Base-by-base conservation (phyloP, 768 basidiomycete species). In the Suillus placidus region DNA sequence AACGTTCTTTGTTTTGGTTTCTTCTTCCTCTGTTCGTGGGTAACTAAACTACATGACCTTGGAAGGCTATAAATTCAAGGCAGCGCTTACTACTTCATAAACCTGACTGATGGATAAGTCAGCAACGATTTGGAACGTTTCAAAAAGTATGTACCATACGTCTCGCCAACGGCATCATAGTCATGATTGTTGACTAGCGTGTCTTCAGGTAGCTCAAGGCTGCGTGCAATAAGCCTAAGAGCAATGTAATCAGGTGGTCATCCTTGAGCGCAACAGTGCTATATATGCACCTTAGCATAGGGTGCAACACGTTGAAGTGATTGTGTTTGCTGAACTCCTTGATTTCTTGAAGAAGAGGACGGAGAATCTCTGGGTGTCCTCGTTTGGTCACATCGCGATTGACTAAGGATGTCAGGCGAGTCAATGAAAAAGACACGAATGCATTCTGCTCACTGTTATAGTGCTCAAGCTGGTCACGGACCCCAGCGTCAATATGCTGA, bases 401-500 rank as follows among this genome's bases (percentile, higher is more conserved):
- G 63, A 88, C 88, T 88, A 54, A 18, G 32, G 9, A 38, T 9
- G 43, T 4, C 58, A 13, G 62, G 26, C 26, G 61, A 35, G 26
- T 61, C 18, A 20, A 4, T 35, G 14, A 32, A 65, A 13, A 58
- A 43, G 23, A 52, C 20, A 13, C 34, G n/a, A 64, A 58, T 20
- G 13, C 9, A 13, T 32, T 14, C 16, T 6, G 68, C 83, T 64
- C 65, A 90, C 89, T 80, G 67, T 85, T 87, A 69, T 90, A 90
- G 60, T 84, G 79, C 70, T 90, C 88, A 20, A 89, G 69, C 68
- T 89, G 87, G 70, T 91, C 89, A 20, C 75, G 81, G 32, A 90
- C 84, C 7, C 88, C 89, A 13, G 81, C 82, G 47, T 85, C 86
- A 54, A 90, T 84, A 58, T 86, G 85, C 88, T 90, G 62, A n/a